These are phyloP conservation scores for Coprinellus micaceus DNA, from an alignment of 768 basidiomycete genomes.

Conservation along the genomic window DNA sequence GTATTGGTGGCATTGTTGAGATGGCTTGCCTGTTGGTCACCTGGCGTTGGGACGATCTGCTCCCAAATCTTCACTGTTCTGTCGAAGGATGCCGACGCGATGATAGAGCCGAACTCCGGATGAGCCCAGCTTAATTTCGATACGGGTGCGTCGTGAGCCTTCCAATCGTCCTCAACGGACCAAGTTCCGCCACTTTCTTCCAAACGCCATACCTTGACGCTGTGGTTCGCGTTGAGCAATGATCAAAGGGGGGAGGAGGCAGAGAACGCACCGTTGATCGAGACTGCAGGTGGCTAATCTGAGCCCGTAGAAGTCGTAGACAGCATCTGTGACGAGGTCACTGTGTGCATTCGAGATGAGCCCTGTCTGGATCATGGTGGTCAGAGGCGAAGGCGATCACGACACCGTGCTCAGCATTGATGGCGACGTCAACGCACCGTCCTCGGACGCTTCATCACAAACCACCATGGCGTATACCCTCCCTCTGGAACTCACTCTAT, in stretches of 20 bases:
- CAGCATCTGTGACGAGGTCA: slow-evolving; percentile 80
- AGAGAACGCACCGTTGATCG: slow-evolving; percentile 63
- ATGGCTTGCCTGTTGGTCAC: slow-evolving; percentile 17
- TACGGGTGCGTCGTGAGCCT: slow-evolving; percentile 93
- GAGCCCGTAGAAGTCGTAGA: slow-evolving; percentile 89
- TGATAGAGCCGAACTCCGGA: slow-evolving; percentile 84
- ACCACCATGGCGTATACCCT: too few relatives aligned
- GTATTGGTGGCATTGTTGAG: slow-evolving; percentile 22
- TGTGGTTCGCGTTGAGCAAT: slow-evolving; percentile 25
- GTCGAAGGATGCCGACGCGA: slow-evolving; percentile 88
- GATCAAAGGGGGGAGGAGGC: slow-evolving; percentile 11
- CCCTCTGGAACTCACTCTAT: too few relatives aligned
- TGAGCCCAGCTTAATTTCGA: slow-evolving; percentile 87
- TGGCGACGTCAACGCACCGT: too few relatives aligned
- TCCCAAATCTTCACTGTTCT: slow-evolving; percentile 94
- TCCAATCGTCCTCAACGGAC: slow-evolving; percentile 87
- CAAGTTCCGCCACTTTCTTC: slow-evolving; percentile 72
- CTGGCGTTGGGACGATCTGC: slow-evolving; percentile 38
- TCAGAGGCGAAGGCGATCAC: slow-evolving; percentile 4
- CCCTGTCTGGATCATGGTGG: slow-evolving; percentile 71
- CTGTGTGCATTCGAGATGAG: slow-evolving; percentile 74
- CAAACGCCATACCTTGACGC: slow-evolving; percentile 84
- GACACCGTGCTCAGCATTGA: background rate
- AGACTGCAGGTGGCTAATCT: slow-evolving; percentile 77
- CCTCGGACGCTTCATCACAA: too few relatives aligned